Evolutionary conservation across 2,329 filamentous ascomycete genomes (phyloP).

Genomic region (Fonsecaea monophora): DNA sequence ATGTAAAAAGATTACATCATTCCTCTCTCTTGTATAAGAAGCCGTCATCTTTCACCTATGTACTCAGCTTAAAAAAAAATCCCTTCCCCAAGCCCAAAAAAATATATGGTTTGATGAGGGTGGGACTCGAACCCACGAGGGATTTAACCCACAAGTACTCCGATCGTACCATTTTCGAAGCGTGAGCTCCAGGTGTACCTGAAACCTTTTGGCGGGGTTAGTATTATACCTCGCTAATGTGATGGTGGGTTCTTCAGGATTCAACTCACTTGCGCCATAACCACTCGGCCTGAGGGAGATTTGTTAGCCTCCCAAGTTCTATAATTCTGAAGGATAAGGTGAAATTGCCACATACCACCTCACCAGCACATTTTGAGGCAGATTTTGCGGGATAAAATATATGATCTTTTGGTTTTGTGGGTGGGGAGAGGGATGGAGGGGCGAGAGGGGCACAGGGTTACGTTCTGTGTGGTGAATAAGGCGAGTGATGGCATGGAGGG

Average conservation of each 20-base stretch:
- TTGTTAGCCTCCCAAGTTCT: background rate
- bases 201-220: background rate
- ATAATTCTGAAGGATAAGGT: background rate
- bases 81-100: background rate
- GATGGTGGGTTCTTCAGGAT: background rate
- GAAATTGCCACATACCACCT: constrained; percentile 1
- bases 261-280: constrained; percentile 2
- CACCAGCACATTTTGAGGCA: background rate
- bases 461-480: too few species aligned
- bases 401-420: background rate
- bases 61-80: background rate
- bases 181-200: constrained; percentile 1
- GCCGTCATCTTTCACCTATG: background rate
- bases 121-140: constrained; percentile 24
- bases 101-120: constrained; percentile 14
- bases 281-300: constrained; percentile 2
- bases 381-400: background rate
- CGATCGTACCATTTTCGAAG: background rate
- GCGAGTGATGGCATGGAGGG: too few species aligned
- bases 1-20: too few species aligned
- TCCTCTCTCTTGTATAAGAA: too few species aligned
- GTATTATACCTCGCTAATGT: background rate
- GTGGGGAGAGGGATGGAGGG: background rate
- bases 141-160: background rate
- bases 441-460: too few species aligned